Percentiles rank a stretch among this genome's conserved stretches.
These are phyloP conservation scores for Leptodontidium sp. DNA, from an alignment of 2,329 filamentous ascomycete genomes.

Conservation along the genomic window DNA sequence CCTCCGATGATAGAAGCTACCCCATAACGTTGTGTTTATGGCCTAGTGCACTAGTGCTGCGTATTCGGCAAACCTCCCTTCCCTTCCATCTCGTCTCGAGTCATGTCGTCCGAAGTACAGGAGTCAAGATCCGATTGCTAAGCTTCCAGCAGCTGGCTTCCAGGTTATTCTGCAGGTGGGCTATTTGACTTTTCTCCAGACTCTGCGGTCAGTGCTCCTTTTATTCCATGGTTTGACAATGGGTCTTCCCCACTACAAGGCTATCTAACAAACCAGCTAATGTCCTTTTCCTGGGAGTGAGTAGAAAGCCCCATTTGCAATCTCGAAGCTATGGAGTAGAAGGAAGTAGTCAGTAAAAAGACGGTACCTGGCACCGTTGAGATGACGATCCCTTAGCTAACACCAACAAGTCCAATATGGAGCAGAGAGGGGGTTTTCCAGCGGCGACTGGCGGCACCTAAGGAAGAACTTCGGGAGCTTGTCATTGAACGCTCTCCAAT, in stretches of 20 bases:
- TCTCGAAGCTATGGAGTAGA: no score
- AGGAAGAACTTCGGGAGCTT: constrained; percentile 16
- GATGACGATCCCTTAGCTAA: neutral
- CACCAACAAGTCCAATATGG: neutral
- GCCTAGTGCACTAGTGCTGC: no score
- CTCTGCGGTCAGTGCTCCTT: neutral
- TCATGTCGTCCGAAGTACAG: constrained; percentile 4
- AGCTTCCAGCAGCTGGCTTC: no score
- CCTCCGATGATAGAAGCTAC: neutral
- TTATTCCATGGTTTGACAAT: no score
- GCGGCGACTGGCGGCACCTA: neutral
- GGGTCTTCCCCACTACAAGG: no score
- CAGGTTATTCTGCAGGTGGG: no score
- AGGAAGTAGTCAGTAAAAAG: neutral
- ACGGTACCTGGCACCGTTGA: neutral
- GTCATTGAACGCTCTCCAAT: neutral
- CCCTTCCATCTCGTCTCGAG: neutral
- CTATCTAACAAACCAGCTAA: no score
- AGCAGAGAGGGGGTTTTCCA: constrained; percentile 7
- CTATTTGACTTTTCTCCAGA: neutral
- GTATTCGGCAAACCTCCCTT: neutral
- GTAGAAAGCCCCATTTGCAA: no score
- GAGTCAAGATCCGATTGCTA: neutral
- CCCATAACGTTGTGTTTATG: neutral
- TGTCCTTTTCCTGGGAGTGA: no score